Evolutionary conservation across 2,329 filamentous ascomycete genomes (phyloP), one percentile per base, ranked within the genome.

Genomic region (Raffaelea albimanens): DNA sequence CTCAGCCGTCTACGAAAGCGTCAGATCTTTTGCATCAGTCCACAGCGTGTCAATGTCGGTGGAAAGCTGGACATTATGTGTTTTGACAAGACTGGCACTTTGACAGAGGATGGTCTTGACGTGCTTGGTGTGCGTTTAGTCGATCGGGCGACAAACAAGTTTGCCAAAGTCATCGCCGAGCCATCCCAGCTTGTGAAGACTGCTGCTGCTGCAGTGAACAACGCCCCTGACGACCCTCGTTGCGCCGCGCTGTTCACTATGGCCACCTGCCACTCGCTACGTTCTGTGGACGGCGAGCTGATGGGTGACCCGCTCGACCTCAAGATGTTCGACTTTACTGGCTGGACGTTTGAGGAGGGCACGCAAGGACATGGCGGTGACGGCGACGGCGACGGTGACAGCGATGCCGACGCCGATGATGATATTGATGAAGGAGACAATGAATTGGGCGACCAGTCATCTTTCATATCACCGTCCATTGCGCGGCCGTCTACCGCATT

Each of bases 271-370:
- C 93, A 98, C 63, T 95, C 91, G 0, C 72, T 98, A 9, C 80
- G 90, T 42, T 78, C 84, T 11, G 83, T 98, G 16, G 90, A 97
- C 52, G 84, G 80, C 43, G 89, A 96, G 60, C 76, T 97, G 38
- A 76, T 98, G 31, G 93, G 93, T 1, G 93, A 98, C 59, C 93
- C 94, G 4, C 72, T 98, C 2, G 93, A 98, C 62, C 73, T 96
- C 49, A 97, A 97, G 62, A 98, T 98, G 93, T 98, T 98, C 61
- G 84, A 95, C 54, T 98, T 95, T 56, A 97, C 93, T 0, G 77
- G 78, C 5, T 98, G 93, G 93, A 78, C 80, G 3, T 98, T 87
- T 56, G 86, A 95, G 61, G 93, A 98, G 68, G 88, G 89, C 2
- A 82, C 82, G 41, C 82, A 90, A 55, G 75, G 75, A 4, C 22